Percentiles rank a stretch among this genome's conserved stretches.
These are phyloP conservation scores for Cryphonectria radicalis DNA, from an alignment of 2,329 filamentous ascomycete genomes.

Conservation along the genomic window DNA sequence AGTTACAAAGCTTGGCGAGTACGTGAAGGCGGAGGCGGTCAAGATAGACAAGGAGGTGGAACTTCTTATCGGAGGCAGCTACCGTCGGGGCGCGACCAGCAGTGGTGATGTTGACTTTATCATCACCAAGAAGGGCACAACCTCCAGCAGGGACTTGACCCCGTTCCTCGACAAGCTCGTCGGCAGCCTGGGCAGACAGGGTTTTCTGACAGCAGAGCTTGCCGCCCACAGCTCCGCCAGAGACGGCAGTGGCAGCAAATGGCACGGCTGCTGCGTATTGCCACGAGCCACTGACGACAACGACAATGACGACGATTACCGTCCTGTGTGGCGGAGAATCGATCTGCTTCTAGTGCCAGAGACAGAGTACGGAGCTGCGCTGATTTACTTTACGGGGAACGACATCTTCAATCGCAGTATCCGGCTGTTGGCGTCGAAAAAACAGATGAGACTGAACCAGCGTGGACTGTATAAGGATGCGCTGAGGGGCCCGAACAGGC, in stretches of 20 bases:
- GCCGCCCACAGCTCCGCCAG: conserved; percentile 56
- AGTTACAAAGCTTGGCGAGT: conserved; percentile 68
- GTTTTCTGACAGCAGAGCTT: conserved; percentile 73
- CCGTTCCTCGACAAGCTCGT: conserved; percentile 68
- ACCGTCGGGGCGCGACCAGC: conserved; percentile 74
- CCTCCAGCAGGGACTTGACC: conserved; percentile 58
- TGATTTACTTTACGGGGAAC: conserved; percentile 96
- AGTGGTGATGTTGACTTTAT: conserved; percentile 87
- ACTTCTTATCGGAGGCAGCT: conserved; percentile 81
- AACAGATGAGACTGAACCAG: conserved; percentile 85
- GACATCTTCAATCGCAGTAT: conserved; percentile 93
- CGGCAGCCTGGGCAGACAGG: conserved; percentile 57
- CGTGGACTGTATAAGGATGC: conserved; percentile 76
- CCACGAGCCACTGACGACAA: conserved; percentile 47
- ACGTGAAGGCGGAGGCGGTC: conserved; percentile 64
- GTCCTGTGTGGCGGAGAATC: conserved; percentile 73
- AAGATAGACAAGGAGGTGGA: conserved; percentile 67
- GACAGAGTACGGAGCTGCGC: conserved; percentile 77
- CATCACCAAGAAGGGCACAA: conserved; percentile 69
- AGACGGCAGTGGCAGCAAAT: conserved; percentile 68
- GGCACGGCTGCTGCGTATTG: conserved; percentile 83
- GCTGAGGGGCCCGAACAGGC: conserved; percentile 59
- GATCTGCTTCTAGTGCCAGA: conserved; percentile 85
- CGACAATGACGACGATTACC: conserved; percentile 35
- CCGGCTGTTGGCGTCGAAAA: conserved; percentile 73